Evolutionary conservation across 2,329 filamentous ascomycete species (phyloP).

Genomic region (Pestalotiopsis sp.): DNA sequence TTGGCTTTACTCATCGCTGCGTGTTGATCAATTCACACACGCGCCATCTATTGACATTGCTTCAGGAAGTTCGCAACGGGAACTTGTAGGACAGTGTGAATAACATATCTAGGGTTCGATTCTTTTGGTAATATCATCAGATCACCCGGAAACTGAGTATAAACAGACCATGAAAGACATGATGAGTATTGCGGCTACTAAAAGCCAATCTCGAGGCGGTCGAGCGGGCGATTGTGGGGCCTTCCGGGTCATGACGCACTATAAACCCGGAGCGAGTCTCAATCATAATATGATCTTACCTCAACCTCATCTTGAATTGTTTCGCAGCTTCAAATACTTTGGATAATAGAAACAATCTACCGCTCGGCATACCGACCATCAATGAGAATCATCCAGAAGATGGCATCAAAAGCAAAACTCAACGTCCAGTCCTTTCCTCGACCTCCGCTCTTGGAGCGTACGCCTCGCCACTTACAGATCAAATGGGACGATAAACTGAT

Average conservation of each 20-base stretch:
- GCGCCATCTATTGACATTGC: too few relatives aligned
- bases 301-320: neutral
- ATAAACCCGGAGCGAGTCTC: neutral
- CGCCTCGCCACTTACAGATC: constrained; percentile 54
- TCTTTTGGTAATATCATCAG: neutral
- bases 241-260: neutral
- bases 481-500: constrained; percentile 56
- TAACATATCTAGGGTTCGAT: too few relatives aligned
- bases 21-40: too few relatives aligned
- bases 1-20: too few relatives aligned
- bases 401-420: constrained; percentile 43
- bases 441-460: constrained; percentile 57
- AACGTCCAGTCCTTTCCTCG: constrained; percentile 61
- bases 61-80: too few relatives aligned
- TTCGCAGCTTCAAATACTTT: neutral
- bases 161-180: neutral
- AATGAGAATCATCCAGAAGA: constrained; percentile 20
- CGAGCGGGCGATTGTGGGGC: neutral
- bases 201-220: neutral
- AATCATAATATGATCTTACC: neutral
- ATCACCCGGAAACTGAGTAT: neutral
- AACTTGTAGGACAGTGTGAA: too few relatives aligned
- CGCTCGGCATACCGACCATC: neutral
- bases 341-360: accelerated
- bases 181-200: neutral